These are phyloP conservation scores for Trypanosoma boissoni DNA, from an alignment of 208 protist species.

Conservation along the genomic window DNA sequence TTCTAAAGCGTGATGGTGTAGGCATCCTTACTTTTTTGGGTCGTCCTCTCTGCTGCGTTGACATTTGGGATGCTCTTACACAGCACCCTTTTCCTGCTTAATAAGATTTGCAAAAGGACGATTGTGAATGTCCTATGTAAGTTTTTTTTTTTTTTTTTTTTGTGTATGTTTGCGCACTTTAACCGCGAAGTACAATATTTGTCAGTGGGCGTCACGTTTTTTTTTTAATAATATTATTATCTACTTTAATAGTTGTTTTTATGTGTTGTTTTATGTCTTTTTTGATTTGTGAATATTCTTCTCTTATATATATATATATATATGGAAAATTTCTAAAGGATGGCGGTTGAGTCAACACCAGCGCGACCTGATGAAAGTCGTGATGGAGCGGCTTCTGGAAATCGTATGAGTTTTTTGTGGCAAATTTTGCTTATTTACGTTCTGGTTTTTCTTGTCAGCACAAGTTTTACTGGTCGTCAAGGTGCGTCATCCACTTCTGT, in stretches of 20 bases:
- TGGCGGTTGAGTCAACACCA: neutral
- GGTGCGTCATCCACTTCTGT: neutral
- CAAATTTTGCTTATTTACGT: slow-evolving; percentile 8
- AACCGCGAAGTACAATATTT: neutral
- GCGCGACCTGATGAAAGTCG: no score
- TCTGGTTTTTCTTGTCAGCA: neutral
- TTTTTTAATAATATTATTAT: neutral
- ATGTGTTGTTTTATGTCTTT: neutral
- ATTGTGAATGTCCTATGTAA: neutral
- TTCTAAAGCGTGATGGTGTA: slow-evolving; percentile 14
- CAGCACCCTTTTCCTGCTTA: slow-evolving; percentile 11
- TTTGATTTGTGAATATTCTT: neutral
- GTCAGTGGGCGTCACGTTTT: neutral
- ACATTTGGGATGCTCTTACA: slow-evolving; percentile 28
- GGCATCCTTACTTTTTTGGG: slow-evolving; percentile 21
- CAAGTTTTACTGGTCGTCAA: neutral
- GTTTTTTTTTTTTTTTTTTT: slow-evolving; percentile 6
- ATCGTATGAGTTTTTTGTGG: slow-evolving; percentile 6
- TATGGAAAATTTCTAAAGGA: no score
- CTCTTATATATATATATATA: neutral
- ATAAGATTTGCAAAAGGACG: neutral
- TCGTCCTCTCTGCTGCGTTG: slow-evolving; percentile 25
- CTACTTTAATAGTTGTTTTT: neutral
- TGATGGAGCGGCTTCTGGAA: neutral
- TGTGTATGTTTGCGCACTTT: neutral